phyloP scores from a whole-genome alignment of 2,329 filamentous ascomycete species.

The Cordyceps javanica region DNA sequence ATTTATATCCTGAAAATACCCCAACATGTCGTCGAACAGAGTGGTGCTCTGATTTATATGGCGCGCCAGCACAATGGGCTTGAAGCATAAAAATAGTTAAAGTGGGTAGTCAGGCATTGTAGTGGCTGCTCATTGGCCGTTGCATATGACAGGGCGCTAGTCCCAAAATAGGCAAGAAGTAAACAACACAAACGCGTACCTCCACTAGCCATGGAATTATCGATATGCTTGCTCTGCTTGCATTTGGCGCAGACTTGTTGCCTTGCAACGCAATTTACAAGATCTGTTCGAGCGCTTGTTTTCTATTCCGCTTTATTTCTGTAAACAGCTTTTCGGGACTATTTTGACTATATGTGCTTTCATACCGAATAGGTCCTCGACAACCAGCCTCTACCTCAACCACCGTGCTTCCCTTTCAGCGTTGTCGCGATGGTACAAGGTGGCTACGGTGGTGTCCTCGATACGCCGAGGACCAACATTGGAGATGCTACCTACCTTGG shows the following conservation, averaged over 20 bases:
- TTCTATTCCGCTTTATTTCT: not conserved
- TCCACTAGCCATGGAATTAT: slow-evolving; percentile 10
- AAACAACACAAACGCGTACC: slow-evolving; percentile 34
- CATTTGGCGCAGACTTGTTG: not conserved
- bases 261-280: not conserved
- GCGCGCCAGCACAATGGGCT: not conserved
- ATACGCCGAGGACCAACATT: slow-evolving; percentile 79
- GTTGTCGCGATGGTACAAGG: slow-evolving; percentile 51
- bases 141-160: slow-evolving; percentile 21
- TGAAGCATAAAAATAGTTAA: not conserved
- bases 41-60: not conserved
- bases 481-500: slow-evolving; percentile 79
- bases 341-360: not conserved
- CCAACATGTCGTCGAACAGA: not conserved
- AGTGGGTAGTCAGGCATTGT: not conserved
- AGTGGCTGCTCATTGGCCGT: not conserved
- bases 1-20: not conserved
- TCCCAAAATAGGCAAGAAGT: slow-evolving; percentile 31
- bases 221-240: not conserved
- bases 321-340: not conserved
- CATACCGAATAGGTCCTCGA: slow-evolving; percentile 15
- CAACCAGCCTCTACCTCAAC: not conserved
- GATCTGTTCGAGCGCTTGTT: slow-evolving; percentile 14
- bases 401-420: not conserved
- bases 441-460: slow-evolving; percentile 58